A percentile compares a stretch with the other conserved stretches of the same genome.
phyloP scores from a whole-genome alignment of 2,329 filamentous ascomycete genomes.

The Trichoderma koningii region DNA sequence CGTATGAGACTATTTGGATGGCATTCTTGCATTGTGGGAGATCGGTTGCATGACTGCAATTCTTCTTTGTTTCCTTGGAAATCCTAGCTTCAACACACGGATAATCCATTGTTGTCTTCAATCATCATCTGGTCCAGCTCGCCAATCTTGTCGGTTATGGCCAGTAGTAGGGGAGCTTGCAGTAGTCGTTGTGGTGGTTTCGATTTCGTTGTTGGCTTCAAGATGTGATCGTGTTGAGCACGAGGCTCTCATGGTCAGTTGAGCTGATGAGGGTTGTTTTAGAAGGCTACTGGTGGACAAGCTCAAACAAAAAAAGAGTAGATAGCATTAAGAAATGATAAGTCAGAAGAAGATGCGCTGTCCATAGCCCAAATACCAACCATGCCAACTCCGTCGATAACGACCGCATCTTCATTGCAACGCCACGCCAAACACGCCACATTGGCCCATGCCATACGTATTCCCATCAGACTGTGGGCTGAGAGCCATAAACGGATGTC shows the following conservation, averaged over 20 bases:
- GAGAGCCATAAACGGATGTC: neutral
- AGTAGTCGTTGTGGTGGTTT: neutral
- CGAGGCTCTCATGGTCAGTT: neutral
- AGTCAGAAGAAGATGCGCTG: neutral
- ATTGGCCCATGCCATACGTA: neutral
- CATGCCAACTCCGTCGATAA: neutral
- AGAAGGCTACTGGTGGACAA: too few relatives aligned
- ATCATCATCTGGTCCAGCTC: constrained; percentile 42
- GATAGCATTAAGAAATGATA: neutral
- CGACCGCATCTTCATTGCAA: neutral
- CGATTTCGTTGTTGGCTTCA: neutral
- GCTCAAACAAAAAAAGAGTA: too few relatives aligned
- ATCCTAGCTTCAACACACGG: neutral
- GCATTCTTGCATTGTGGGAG: neutral
- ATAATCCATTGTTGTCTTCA: constrained; percentile 32
- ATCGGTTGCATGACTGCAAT: neutral
- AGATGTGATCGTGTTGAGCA: neutral
- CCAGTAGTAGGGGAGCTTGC: neutral
- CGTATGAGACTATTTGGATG: neutral
- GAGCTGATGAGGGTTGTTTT: neutral
- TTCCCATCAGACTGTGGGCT: neutral
- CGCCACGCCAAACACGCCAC: neutral
- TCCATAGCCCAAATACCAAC: neutral
- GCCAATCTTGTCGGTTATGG: constrained; percentile 32
- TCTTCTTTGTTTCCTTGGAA: neutral